A percentile compares a stretch with the other conserved stretches of the same genome.
Evolutionary conservation across 768 basidiomycete species (phyloP).

Genomic region (Lyophyllum shimeji): DNA sequence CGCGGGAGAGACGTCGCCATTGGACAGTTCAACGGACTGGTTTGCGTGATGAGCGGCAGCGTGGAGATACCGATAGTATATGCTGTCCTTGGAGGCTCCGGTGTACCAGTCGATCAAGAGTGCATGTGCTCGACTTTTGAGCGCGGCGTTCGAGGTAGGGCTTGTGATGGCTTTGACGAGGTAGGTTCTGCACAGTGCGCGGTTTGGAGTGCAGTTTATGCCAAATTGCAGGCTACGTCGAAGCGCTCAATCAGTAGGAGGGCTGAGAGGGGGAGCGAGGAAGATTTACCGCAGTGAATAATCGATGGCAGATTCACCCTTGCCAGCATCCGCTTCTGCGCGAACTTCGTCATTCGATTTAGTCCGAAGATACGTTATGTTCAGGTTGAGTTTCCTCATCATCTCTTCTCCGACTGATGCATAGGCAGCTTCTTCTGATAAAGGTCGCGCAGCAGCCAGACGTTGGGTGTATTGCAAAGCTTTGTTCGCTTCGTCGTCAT

Average conservation of each 20-base stretch:
- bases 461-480: constrained; percentile 8
- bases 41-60: constrained; percentile 22
- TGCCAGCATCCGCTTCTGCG: constrained; percentile 17
- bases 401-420: background rate
- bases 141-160: background rate
- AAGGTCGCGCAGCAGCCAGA: background rate
- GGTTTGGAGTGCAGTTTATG: constrained; percentile 12
- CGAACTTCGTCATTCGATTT: constrained; percentile 5
- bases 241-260: background rate
- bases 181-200: constrained; percentile 9
- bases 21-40: constrained; percentile 13
- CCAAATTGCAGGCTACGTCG: constrained; percentile 13
- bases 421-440: background rate
- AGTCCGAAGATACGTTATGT: constrained; percentile 2
- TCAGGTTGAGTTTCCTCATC: background rate
- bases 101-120: constrained; percentile 17
- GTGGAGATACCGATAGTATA: constrained; percentile 13
- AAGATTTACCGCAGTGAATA: constrained; percentile 15
- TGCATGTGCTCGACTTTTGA: constrained; percentile 15
- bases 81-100: background rate
- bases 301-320: constrained; percentile 12
- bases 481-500: background rate
- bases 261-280: background rate
- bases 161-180: constrained; percentile 14
- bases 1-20: constrained; percentile 11